phyloP scores from a whole-genome alignment of 192 early-diverging fungal species.

The Dimargaris xerosporica region DNA sequence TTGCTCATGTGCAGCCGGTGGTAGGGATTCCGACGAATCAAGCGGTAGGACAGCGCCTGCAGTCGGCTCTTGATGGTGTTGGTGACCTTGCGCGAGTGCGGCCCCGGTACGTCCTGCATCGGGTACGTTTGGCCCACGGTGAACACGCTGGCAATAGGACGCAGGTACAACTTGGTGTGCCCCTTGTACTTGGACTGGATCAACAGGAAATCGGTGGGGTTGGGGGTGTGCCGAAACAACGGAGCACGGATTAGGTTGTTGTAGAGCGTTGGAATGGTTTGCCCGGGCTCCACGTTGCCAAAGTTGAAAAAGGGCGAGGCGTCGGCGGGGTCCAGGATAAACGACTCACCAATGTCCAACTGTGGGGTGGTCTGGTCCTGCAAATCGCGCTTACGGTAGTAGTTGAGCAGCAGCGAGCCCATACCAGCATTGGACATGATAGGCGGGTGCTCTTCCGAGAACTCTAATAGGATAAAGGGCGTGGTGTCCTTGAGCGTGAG shows the following conservation, averaged over 20 bases:
- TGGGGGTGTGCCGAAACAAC: conserved; percentile 56
- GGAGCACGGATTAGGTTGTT: conserved; percentile 95
- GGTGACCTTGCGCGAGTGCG: conserved; percentile 85
- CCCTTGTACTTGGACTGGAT: conserved; percentile 66
- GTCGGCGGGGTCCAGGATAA: conserved; percentile 75
- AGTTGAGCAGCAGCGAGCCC: conserved; percentile 87
- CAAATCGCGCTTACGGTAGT: conserved; percentile 79
- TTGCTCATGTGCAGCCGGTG: conserved; percentile 59
- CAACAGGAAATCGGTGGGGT: conserved; percentile 70
- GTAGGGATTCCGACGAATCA: conserved; percentile 71
- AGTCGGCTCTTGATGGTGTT: conserved; percentile 71
- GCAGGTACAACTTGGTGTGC: conserved; percentile 69
- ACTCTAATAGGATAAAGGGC: conserved; percentile 75
- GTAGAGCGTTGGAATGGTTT: conserved; percentile 73
- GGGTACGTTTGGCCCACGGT: conserved; percentile 89
- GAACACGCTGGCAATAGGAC: conserved; percentile 69
- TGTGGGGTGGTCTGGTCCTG: conserved; percentile 65
- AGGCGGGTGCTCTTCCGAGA: conserved; percentile 91
- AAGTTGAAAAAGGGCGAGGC: conserved; percentile 88
- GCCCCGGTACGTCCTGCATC: conserved; percentile 83
- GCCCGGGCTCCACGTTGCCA: conserved; percentile 85
- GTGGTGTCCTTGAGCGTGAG: conserved; percentile 75
- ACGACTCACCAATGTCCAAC: conserved; percentile 69
- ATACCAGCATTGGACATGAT: conserved; percentile 88
- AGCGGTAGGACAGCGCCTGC: conserved; percentile 73